Evolutionary conservation across 495 filamentous ascomycete species (phyloP).

Genomic region (Schizothecium vesticola): DNA sequence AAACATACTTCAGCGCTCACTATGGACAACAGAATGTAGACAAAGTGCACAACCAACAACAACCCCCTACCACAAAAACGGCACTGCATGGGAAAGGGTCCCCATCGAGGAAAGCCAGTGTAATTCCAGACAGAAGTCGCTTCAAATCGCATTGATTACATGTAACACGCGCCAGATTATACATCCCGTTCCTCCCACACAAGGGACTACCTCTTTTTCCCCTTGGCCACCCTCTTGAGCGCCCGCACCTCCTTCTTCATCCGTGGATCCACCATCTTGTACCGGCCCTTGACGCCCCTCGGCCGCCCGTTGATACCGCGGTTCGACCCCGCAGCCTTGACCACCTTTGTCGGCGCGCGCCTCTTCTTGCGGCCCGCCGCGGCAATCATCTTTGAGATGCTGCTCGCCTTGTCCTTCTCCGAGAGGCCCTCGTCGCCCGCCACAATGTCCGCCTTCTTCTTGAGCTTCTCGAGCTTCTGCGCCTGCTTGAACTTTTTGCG

Average conservation of each 20-base stretch:
- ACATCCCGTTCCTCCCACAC: not conserved
- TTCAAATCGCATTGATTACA: not conserved
- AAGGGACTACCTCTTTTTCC: slow-evolving; percentile 25
- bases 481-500: slow-evolving; percentile 95
- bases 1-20: not conserved
- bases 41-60: not conserved
- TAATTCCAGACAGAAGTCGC: not conserved
- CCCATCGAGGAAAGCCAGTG: not conserved
- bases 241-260: slow-evolving; percentile 98
- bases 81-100: not conserved
- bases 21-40: not conserved
- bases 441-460: slow-evolving; percentile 87
- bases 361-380: slow-evolving; percentile 82
- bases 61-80: not conserved
- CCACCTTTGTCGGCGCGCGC: slow-evolving; percentile 76
- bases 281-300: slow-evolving; percentile 77
- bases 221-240: slow-evolving; percentile 64
- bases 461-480: slow-evolving; percentile 82
- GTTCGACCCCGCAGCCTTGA: slow-evolving; percentile 82
- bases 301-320: slow-evolving; percentile 61
- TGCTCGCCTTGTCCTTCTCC: slow-evolving; percentile 88
- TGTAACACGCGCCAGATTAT: not conserved
- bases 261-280: slow-evolving; percentile 96
- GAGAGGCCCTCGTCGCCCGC: slow-evolving; percentile 84
- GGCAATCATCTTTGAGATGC: slow-evolving; percentile 74